Percentiles rank a stretch among this genome's conserved stretches.
Conservation (phyloP, 371 early-diverging fungal species). For the Mucor piriformis region DNA sequence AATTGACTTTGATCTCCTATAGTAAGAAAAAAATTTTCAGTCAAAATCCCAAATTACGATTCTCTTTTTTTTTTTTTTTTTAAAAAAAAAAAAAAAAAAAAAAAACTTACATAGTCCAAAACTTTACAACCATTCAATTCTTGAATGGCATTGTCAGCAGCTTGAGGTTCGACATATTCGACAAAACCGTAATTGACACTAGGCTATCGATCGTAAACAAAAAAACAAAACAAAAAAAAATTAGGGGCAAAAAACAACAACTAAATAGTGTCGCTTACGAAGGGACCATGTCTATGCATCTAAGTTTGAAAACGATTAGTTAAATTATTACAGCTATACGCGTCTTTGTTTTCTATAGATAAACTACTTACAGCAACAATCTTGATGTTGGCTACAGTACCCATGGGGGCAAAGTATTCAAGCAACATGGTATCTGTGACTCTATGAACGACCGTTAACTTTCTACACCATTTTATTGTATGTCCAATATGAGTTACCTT, state of each 20-base stretch:
- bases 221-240: background rate
- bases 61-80: background rate
- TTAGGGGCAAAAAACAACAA: background rate
- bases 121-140: conserved; percentile 76
- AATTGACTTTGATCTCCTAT: conserved; percentile 55
- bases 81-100: too few relatives aligned
- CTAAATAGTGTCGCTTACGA: conserved; percentile 8
- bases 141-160: conserved; percentile 78
- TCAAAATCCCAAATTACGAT: background rate
- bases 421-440: conserved; percentile 77
- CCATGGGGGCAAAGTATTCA: conserved; percentile 74
- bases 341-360: background rate
- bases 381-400: conserved; percentile 74
- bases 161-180: conserved; percentile 73
- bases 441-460: conserved; percentile 4
- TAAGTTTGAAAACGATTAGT: conserved; percentile 8
- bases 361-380: conserved; percentile 70
- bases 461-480: background rate
- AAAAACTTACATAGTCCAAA: conserved; percentile 57
- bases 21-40: conserved; percentile 4
- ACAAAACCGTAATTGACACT: conserved; percentile 88
- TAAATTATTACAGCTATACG: background rate
- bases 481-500: conserved; percentile 32
- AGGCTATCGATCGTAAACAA: background rate
- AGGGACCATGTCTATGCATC: conserved; percentile 24